phyloP scores from a whole-genome alignment of 768 basidiomycete species.

The Nidularia sp. region DNA sequence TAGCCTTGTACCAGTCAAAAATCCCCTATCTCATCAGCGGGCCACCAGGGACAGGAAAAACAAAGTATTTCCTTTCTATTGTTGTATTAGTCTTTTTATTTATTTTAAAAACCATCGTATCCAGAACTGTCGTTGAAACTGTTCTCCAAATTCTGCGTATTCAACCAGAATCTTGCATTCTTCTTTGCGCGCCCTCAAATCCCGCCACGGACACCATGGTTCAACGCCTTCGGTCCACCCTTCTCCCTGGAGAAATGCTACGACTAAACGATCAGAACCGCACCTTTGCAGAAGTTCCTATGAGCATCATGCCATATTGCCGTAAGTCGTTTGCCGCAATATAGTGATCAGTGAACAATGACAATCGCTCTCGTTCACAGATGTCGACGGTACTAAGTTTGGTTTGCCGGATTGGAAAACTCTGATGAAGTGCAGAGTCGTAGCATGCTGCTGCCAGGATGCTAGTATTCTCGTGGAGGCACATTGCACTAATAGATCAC shows the following conservation, averaged over 20 bases:
- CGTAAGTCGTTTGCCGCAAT: slow-evolving; percentile 23
- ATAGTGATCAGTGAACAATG: neutral
- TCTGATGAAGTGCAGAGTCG: slow-evolving; percentile 42
- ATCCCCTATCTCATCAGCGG: slow-evolving; percentile 46
- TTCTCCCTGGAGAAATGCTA: slow-evolving; percentile 39
- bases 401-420: slow-evolving; percentile 41
- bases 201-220: slow-evolving; percentile 48
- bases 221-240: slow-evolving; percentile 28
- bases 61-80: slow-evolving; percentile 23
- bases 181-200: slow-evolving; percentile 49
- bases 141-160: slow-evolving; percentile 46
- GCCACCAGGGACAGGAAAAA: slow-evolving; percentile 51
- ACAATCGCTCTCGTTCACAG: slow-evolving; percentile 14
- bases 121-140: slow-evolving; percentile 43
- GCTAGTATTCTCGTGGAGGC: slow-evolving; percentile 39
- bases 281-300: slow-evolving; percentile 47
- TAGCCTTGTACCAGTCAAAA: slow-evolving; percentile 38
- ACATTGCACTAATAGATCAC: slow-evolving; percentile 36
- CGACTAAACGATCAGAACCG: slow-evolving; percentile 44
- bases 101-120: neutral
- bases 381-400: slow-evolving; percentile 42
- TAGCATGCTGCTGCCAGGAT: slow-evolving; percentile 44
- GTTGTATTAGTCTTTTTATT: neutral
- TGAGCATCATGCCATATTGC: slow-evolving; percentile 40
- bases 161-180: slow-evolving; percentile 41